Base-by-base conservation (phyloP, 495 filamentous ascomycete genomes). In the Hypoxylon cercidicola region DNA sequence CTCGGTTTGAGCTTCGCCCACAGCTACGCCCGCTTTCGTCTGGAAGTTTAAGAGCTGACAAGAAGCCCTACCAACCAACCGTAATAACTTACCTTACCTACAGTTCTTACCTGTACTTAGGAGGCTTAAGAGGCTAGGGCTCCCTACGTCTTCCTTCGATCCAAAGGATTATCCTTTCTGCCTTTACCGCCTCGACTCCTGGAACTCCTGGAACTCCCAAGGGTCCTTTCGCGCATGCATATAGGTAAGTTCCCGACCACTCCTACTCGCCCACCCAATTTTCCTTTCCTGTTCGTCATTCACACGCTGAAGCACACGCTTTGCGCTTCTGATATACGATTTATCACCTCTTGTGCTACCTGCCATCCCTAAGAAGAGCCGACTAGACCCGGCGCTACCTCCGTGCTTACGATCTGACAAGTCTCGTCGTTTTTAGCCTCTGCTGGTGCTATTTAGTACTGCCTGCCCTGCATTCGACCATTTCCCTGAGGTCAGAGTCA, bases 391-490 rank as follows among this genome's bases (percentile, higher is more conserved):
- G 66, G 50, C 18, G 47, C 52, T 47, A 52, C 56, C 56, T 64
- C 56, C 55, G 50, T 59, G 66, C 60, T 69, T 65, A 60, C 66
- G 41, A 62, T 65, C 62, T 69, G 61, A 69, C 66, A 59, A 54
- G 56, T 57, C 56, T 62, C 45, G 53, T 69, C 61, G 62, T 59
- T 68, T 68, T 63, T 68, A 63, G 55, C 60, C 55, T 62, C 57
- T 59, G n/a, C 41, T 40, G 58, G 48, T 60, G 52, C 37, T 58
- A 53, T 49, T 21, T 41, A 57, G 60, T 63, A 60, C 55, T 15
- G 49, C 59, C 47, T 55, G 58, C 57, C 57, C 64, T 67, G 53
- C 64, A 41, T 52, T 58, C 15, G 53, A 46, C 43, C 43, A 55
- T 18, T 54, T 19, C 50, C 66, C 62, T 66, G 57, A 65, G 66